phyloP scores from a whole-genome alignment of 2,329 filamentous ascomycete species.

The Cordyceps cicadae region DNA sequence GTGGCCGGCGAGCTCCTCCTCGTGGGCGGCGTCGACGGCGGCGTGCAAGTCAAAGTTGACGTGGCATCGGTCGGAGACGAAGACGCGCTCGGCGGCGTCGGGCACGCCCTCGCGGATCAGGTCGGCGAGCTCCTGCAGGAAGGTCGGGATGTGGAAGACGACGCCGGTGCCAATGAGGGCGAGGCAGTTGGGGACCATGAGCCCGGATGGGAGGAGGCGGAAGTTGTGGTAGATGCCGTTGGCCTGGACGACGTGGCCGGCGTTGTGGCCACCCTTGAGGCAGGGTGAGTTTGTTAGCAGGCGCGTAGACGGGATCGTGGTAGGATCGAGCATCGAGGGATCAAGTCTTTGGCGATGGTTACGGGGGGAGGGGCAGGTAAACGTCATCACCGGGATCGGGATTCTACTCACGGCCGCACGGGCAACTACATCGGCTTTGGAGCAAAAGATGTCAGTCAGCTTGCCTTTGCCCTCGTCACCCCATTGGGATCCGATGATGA shows the following conservation, averaged over 20 bases:
- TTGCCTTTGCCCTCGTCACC: slow-evolving; percentile 5
- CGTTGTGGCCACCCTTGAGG: background rate
- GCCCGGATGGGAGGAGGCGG: slow-evolving; percentile 1
- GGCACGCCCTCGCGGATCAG: slow-evolving; percentile 28
- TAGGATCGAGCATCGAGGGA: no score
- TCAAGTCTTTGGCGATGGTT: no score
- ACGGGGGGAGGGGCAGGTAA: no score
- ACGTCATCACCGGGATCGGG: no score
- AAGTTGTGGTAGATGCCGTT: slow-evolving; percentile 8
- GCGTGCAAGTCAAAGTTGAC: slow-evolving; percentile 56
- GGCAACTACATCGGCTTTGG: slow-evolving; percentile 1
- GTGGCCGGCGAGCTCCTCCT: slow-evolving; percentile 33
- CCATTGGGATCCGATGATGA: slow-evolving; percentile 4
- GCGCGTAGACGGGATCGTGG: background rate
- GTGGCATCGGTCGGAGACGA: slow-evolving; percentile 52
- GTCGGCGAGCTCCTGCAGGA: slow-evolving; percentile 23
- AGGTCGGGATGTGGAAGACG: slow-evolving; percentile 6
- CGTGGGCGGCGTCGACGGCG: slow-evolving; percentile 59
- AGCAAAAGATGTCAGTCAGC: slow-evolving; percentile 2
- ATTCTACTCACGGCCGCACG: slow-evolving; percentile 1
- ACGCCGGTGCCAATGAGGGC: slow-evolving; percentile 4
- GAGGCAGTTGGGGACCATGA: slow-evolving; percentile 1
- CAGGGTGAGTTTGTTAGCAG: background rate
- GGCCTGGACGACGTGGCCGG: slow-evolving; percentile 2
- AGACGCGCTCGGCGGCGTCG: slow-evolving; percentile 37